These are phyloP conservation scores for Triticum urartu DNA, from an alignment of 176 grass and related monocot species.

Conservation along the genomic window DNA sequence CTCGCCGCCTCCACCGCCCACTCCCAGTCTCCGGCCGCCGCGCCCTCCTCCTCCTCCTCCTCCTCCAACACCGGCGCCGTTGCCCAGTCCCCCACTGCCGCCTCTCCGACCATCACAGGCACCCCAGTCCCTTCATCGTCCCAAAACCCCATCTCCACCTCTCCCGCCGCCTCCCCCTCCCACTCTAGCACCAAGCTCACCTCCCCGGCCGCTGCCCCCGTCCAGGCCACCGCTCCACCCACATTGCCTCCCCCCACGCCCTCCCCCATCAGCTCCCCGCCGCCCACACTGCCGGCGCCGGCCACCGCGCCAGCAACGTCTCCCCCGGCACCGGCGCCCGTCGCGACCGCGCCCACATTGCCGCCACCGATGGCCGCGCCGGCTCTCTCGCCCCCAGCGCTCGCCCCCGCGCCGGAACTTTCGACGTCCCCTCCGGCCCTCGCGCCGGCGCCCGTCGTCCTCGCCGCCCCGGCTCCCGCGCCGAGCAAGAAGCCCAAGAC, in stretches of 20 bases:
- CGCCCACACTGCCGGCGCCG: background rate
- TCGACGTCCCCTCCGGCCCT: constrained; percentile 2
- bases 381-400: background rate
- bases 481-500: constrained; percentile 31
- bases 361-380: background rate
- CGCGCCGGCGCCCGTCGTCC: constrained; percentile 8
- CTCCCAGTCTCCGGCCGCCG: constrained; percentile 39
- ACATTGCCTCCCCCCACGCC: constrained; percentile 6
- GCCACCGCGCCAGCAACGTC: background rate
- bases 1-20: background rate
- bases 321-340: constrained; percentile 12
- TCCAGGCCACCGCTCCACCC: constrained; percentile 15
- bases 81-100: background rate
- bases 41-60: constrained; percentile 29
- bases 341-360: background rate
- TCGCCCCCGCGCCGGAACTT: background rate
- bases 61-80: background rate
- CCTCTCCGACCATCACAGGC: background rate
- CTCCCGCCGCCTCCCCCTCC: constrained; percentile 33
- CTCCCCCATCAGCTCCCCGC: background rate
- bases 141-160: constrained; percentile 21
- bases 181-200: constrained; percentile 23
- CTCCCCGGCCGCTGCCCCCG: constrained; percentile 14
- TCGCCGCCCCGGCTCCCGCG: constrained; percentile 18
- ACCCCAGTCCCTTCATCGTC: constrained; percentile 26